These are phyloP conservation scores for Amphichorda felina DNA, from an alignment of 2,329 filamentous ascomycete genomes.

Conservation along the genomic window DNA sequence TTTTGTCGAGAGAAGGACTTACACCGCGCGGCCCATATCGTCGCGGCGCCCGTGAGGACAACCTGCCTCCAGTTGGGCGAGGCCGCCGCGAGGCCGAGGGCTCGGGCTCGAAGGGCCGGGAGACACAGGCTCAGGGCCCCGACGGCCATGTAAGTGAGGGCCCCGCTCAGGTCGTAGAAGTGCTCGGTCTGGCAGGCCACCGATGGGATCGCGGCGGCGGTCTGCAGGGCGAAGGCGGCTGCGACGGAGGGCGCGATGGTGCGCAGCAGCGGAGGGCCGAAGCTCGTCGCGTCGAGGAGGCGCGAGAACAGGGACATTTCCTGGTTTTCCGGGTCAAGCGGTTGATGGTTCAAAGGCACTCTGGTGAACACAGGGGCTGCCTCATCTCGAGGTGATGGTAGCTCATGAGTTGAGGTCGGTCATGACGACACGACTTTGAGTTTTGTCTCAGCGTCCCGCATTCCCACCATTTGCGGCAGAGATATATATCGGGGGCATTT, in stretches of 20 bases:
- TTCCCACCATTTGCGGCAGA: no score
- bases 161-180: conserved; percentile 58
- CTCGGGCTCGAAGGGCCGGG: conserved; percentile 42
- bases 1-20: conserved; percentile 11
- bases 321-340: no score
- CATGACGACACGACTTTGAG: no score
- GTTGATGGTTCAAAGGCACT: no score
- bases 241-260: conserved; percentile 50
- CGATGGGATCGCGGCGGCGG: conserved; percentile 49
- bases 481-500: no score
- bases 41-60: no score
- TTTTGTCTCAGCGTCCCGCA: no score
- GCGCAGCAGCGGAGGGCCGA: conserved; percentile 47
- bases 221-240: conserved; percentile 52
- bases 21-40: conserved; percentile 44
- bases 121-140: conserved; percentile 50
- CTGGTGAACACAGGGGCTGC: no score
- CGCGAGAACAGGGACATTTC: conserved; percentile 25
- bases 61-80: no score
- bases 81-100: no score
- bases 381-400: no score
- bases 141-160: conserved; percentile 53
- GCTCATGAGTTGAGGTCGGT: no score
- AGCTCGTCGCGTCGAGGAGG: conserved; percentile 48
- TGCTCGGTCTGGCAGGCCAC: conserved; percentile 48